phyloP scores from a whole-genome alignment of 306 rosid species.

The Cucurbita moschata region DNA sequence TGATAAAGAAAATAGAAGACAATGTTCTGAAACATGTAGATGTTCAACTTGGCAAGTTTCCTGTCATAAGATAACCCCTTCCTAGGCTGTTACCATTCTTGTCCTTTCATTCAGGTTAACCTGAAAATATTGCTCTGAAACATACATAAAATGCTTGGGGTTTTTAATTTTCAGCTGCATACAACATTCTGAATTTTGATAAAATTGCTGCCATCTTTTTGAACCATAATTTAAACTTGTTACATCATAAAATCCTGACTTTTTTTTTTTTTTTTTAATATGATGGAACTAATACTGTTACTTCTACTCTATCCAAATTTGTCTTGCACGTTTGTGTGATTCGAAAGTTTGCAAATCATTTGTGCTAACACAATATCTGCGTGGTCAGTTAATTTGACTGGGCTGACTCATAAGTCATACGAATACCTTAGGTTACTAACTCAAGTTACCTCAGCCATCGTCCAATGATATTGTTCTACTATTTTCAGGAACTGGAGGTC shows the following conservation, averaged over 20 bases:
- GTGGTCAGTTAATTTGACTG: neutral
- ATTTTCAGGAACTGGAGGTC: conserved; percentile 68
- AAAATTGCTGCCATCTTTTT: neutral
- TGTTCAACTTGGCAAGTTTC: conserved; percentile 68
- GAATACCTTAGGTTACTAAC: neutral
- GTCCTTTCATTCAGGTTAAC: neutral
- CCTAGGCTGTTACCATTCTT: conserved; percentile 9
- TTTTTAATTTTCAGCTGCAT: neutral
- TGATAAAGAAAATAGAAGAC: neutral
- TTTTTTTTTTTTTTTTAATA: neutral
- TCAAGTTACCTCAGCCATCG: neutral
- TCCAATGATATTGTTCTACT: neutral
- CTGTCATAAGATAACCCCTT: conserved; percentile 60
- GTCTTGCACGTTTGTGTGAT: neutral
- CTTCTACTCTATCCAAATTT: neutral
- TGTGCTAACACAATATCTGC: neutral
- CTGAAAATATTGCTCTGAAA: neutral
- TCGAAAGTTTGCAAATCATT: neutral
- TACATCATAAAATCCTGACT: neutral
- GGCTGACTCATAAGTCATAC: neutral
- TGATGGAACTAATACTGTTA: neutral
- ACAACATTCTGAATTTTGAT: neutral
- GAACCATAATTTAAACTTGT: neutral
- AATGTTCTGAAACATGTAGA: neutral
- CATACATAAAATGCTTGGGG: neutral